Conservation (phyloP, 768 basidiomycete genomes). For the Xerocomellus chrysenteron region DNA sequence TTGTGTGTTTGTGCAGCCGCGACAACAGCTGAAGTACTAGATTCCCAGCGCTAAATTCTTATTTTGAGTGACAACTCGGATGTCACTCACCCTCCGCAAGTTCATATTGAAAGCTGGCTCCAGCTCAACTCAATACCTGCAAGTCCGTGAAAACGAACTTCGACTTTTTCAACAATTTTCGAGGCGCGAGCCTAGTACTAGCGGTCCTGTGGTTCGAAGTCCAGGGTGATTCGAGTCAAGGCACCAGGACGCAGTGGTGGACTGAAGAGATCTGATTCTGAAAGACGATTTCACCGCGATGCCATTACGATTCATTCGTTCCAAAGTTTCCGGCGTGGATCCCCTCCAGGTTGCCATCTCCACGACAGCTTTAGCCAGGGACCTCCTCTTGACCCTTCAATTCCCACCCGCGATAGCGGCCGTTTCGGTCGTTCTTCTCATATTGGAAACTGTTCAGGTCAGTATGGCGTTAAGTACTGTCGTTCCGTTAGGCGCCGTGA, state of each 20-base stretch:
- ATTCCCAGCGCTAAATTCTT: too few species aligned
- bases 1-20: too few species aligned
- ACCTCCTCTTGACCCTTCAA: conserved; percentile 34
- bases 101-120: too few species aligned
- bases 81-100: too few species aligned
- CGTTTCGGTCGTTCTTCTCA: conserved; percentile 40
- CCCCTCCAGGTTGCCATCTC: conserved; percentile 32
- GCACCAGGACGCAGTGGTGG: neutral
- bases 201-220: neutral
- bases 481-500: neutral
- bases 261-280: neutral
- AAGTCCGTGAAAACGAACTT: neutral
- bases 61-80: too few species aligned
- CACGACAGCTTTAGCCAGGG: conserved; percentile 29
- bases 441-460: conserved; percentile 48
- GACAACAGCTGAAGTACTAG: too few species aligned
- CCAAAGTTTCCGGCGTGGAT: conserved; percentile 25
- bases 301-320: conserved; percentile 31
- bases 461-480: neutral
- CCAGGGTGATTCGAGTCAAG: neutral
- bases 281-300: conserved; percentile 8
- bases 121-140: too few species aligned
- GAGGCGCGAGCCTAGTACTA: too few species aligned
- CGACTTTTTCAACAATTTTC: neutral
- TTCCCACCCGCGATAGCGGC: conserved; percentile 47